phyloP scores from a whole-genome alignment of 805 yeast species.

The Metschnikowia gruessii region DNA sequence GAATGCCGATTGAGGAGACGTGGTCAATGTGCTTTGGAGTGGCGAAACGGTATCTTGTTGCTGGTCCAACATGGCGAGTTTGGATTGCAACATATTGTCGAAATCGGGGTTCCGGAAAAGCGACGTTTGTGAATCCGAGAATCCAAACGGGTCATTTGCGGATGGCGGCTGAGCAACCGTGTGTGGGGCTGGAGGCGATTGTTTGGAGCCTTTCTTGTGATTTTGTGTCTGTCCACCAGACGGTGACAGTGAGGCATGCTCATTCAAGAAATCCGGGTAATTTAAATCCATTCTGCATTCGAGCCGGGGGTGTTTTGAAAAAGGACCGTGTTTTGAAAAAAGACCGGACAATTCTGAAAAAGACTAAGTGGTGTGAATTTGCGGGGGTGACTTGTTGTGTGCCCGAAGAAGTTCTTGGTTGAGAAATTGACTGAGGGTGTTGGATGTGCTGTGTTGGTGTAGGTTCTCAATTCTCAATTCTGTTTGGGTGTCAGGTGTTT shows the following conservation, averaged over 20 bases:
- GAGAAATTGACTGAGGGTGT: too few relatives aligned
- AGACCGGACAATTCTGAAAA: too few relatives aligned
- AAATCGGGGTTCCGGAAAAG: slow-evolving; percentile 6
- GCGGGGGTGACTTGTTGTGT: too few relatives aligned
- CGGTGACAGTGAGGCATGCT: not conserved
- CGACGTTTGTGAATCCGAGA: not conserved
- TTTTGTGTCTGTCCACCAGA: not conserved
- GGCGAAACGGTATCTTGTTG: slow-evolving; percentile 9
- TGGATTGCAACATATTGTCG: slow-evolving; percentile 6
- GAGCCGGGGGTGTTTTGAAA: not conserved
- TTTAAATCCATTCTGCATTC: slow-evolving; percentile 28
- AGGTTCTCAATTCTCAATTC: too few relatives aligned
- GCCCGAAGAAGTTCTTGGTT: too few relatives aligned
- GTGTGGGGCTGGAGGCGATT: not conserved
- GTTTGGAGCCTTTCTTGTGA: not conserved
- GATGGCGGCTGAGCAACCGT: not conserved
- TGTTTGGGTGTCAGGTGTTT: too few relatives aligned
- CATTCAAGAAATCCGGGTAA: slow-evolving; percentile 35
- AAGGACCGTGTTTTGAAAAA: not conserved
- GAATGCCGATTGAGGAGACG: slow-evolving; percentile 1
- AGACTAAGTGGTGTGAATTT: too few relatives aligned
- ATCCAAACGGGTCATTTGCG: not conserved
- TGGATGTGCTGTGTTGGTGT: too few relatives aligned
- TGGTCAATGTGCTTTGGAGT: slow-evolving; percentile 1
- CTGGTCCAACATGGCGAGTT: slow-evolving; percentile 9